A percentile compares a stretch with the other conserved stretches of the same genome.
phyloP scores from a whole-genome alignment of 176 grass and related monocot species.

The Guadua angustifolia region DNA sequence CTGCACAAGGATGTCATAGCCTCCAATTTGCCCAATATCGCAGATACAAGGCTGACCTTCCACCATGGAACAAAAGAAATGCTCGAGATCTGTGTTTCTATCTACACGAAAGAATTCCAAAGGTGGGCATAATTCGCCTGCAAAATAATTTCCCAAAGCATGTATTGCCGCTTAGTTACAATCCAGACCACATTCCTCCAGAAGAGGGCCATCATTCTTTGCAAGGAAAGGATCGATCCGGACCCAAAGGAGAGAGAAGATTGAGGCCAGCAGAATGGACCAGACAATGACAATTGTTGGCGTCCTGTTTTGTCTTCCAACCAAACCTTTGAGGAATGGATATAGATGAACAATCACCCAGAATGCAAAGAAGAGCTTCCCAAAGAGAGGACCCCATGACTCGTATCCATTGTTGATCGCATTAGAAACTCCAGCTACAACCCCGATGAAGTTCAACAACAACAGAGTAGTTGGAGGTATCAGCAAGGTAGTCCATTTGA shows the following conservation, averaged over 20 bases:
- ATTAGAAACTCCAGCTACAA: slow-evolving; percentile 69
- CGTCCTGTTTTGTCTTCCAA: slow-evolving; percentile 71
- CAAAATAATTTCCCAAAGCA: background rate
- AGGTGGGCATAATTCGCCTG: background rate
- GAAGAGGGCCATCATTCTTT: slow-evolving; percentile 60
- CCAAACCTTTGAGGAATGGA: slow-evolving; percentile 77
- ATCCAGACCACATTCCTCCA: slow-evolving; percentile 77
- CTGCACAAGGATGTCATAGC: slow-evolving; percentile 16
- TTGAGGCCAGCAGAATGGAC: slow-evolving; percentile 78
- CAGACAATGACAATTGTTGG: slow-evolving; percentile 75
- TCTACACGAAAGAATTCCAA: slow-evolving; percentile 56
- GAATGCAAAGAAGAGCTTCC: slow-evolving; percentile 81
- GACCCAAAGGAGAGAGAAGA: slow-evolving; percentile 73
- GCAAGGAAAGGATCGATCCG: slow-evolving; percentile 67
- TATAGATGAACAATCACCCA: slow-evolving; percentile 81
- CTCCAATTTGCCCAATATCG: background rate
- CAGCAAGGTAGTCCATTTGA: slow-evolving; percentile 75
- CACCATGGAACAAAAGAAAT: slow-evolving; percentile 18
- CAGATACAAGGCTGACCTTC: background rate
- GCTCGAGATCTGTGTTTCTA: slow-evolving; percentile 40
- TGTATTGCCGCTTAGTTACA: slow-evolving; percentile 47
- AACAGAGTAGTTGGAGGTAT: slow-evolving; percentile 67
- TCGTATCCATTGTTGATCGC: slow-evolving; percentile 80
- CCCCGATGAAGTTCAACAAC: slow-evolving; percentile 67
- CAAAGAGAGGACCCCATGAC: slow-evolving; percentile 73